Evolutionary conservation across 2,329 filamentous ascomycete genomes (phyloP), one percentile per base, ranked within the genome.

Genomic region (Fusarium armeniacum): DNA sequence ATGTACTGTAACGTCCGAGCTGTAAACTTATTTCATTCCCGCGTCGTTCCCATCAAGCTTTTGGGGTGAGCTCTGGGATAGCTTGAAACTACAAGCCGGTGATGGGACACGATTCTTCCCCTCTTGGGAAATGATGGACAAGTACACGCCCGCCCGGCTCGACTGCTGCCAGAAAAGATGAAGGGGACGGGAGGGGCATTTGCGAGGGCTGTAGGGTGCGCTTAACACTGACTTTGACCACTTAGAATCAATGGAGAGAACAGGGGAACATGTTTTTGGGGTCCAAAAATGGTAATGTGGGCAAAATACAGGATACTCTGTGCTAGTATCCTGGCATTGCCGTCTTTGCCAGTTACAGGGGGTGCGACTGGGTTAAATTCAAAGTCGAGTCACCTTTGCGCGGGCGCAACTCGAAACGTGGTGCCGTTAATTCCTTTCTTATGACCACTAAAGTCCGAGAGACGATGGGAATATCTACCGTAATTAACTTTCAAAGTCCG

Each of bases 181-280:
- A 69, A 66, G 65, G 61, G 66, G 66, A 62, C 65, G 60, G 64
- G 62, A 66, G 62, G 66, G 66, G 60, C 50, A 62, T 46, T 38
- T 5, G 16, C 46, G n/a, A 50, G 36, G 65, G 59, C 30, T 54
- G 65, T 52, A 67, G 65, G 54, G 52, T 69, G 65, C n/a, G 6
- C 12, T 18, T 40, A 41, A 11, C 16, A n/a, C 30, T 11, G 6
- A 8, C 24, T 18, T 18, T 10, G 28, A 10, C 28, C 28, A 28
- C 28, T 18, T 30, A 18, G 18, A 22, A 11, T 16, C 16, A 40
- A 11, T 3, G 28, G 28, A 28, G 28, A 28, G 24, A 36, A 28
- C 58, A 65, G 61, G 61, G 62, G 46, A 26, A 35, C 47, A 26
- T 36, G 15, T 28, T 62, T 66, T 62, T 62, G 61, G 66, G 52